A percentile compares a stretch with the other conserved stretches of the same genome.
phyloP scores from a whole-genome alignment of 2,329 filamentous ascomycete species.

The Botryotinia globosa region DNA sequence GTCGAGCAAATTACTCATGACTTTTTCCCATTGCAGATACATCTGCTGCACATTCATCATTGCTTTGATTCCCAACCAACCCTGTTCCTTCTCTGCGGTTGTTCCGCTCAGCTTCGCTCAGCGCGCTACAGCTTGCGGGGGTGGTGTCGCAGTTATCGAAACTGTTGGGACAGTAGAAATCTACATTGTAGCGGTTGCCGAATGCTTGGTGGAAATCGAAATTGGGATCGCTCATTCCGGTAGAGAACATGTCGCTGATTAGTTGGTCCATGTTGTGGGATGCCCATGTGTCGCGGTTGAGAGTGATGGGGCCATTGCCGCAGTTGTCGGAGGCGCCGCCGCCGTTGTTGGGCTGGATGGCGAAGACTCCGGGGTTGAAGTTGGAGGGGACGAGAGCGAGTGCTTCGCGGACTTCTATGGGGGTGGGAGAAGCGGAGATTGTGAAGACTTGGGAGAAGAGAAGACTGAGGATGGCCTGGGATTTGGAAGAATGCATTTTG shows the following conservation, averaged over 20 bases:
- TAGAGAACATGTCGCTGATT: not conserved
- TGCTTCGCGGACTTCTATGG: not conserved
- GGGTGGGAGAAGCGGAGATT: not conserved
- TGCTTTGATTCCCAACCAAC: not conserved
- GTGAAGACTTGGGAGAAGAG: not conserved
- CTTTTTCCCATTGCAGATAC: conserved; percentile 5
- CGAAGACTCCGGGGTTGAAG: not conserved
- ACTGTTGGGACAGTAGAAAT: conserved; percentile 1
- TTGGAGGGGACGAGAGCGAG: not conserved
- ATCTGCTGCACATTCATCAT: conserved; percentile 6
- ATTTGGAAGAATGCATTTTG: not conserved
- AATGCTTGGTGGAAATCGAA: not conserved
- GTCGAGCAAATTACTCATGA: not conserved
- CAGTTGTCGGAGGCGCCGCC: not conserved
- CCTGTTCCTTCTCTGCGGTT: not conserved
- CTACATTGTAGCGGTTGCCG: not conserved
- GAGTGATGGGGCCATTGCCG: not conserved
- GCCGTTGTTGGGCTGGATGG: not conserved
- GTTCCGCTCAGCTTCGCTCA: not conserved
- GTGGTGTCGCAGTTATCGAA: not conserved
- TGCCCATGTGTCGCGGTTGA: not conserved
- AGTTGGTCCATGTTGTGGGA: not conserved
- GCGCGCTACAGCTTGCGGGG: not conserved
- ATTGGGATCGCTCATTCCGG: not conserved
- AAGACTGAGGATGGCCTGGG: not conserved